Percentiles rank a stretch among this genome's conserved stretches.
Evolutionary conservation across 768 basidiomycete species (phyloP).

Genomic region (Hypholoma sublateritium): DNA sequence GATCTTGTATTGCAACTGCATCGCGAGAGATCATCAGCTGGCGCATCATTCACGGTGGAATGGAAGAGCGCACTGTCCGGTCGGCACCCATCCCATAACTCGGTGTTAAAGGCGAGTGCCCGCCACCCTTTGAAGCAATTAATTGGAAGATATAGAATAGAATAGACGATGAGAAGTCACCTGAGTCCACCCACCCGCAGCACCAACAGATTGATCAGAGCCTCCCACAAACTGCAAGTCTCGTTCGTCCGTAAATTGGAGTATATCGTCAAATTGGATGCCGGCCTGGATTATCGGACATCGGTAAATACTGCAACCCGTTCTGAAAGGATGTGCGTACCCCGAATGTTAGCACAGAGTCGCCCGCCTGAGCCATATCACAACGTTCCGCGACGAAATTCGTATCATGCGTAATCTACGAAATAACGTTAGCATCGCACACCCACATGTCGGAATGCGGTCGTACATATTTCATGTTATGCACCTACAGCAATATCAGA

Average conservation of each 20-base stretch:
- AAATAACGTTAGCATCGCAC: too few relatives aligned
- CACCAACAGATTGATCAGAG: slow-evolving; percentile 41
- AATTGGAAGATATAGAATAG: not conserved
- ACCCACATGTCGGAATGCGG: not conserved
- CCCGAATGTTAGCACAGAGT: slow-evolving; percentile 36
- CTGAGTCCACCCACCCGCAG: slow-evolving; percentile 42
- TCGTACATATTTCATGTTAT: slow-evolving; percentile 40
- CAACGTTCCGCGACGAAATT: slow-evolving; percentile 40
- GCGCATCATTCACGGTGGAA: too few relatives aligned
- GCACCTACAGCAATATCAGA: slow-evolving; percentile 28
- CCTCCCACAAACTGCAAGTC: slow-evolving; percentile 48
- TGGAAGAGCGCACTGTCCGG: slow-evolving; percentile 34
- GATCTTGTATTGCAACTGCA: slow-evolving; percentile 47
- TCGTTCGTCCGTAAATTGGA: slow-evolving; percentile 39
- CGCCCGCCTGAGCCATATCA: slow-evolving; percentile 8
- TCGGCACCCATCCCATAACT: slow-evolving; percentile 47
- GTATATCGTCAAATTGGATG: slow-evolving; percentile 42
- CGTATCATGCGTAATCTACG: slow-evolving; percentile 34
- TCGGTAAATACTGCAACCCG: not conserved
- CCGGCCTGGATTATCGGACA: slow-evolving; percentile 33
- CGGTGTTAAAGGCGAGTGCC: slow-evolving; percentile 43
- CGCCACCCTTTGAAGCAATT: slow-evolving; percentile 31
- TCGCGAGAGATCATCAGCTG: not conserved
- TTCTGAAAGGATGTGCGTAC: slow-evolving; percentile 21
- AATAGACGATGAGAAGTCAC: slow-evolving; percentile 20